Evolutionary conservation across 805 yeast genomes (phyloP), one percentile per base, ranked within the genome.

Genomic region (Candida orba): DNA sequence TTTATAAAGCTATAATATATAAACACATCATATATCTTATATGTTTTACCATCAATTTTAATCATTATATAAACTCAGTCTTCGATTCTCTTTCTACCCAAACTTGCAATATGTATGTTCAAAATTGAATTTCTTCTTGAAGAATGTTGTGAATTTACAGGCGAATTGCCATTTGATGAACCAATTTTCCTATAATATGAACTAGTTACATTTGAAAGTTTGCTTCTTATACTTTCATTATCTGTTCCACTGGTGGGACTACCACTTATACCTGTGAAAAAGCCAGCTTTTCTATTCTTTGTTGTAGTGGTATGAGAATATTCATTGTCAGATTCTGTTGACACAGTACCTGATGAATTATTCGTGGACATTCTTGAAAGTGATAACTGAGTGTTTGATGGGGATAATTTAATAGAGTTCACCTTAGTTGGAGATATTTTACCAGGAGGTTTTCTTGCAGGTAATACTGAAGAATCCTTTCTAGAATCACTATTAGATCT

Each of bases 41-140:
- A 20, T n/a, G n/a, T n/a, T n/a, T n/a, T n/a, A n/a, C n/a, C n/a
- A n/a, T n/a, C n/a, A n/a, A n/a, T n/a, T n/a, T n/a, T n/a, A n/a
- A n/a, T n/a, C n/a, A n/a, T n/a, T n/a, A n/a, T n/a, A n/a, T n/a
- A n/a, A n/a, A n/a, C n/a, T n/a, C n/a, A n/a, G n/a, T n/a, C n/a
- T 7, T 25, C 29, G 9, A 44, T 47, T 31, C 47, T 45, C 12
- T 48, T 34, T 20, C 57, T 45, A 14, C 50, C 46, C 38, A 56
- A 18, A 31, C 56, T 56, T 2, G 55, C 45, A 25, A 56, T 54
- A 3, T 57, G 55, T n/a, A 56, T 53, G 32, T 51, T 53, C 31
- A 56, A 34, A 14, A 56, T 53, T 17, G 52, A 48, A 5, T 43
- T 47, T 34, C 47, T 51, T 15, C 41, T 48, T 13, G 40, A 44